Evolutionary conservation across 306 rosid species (phyloP), one percentile per base, ranked within the genome.

Genomic region (Gynostemma pentaphyllum): DNA sequence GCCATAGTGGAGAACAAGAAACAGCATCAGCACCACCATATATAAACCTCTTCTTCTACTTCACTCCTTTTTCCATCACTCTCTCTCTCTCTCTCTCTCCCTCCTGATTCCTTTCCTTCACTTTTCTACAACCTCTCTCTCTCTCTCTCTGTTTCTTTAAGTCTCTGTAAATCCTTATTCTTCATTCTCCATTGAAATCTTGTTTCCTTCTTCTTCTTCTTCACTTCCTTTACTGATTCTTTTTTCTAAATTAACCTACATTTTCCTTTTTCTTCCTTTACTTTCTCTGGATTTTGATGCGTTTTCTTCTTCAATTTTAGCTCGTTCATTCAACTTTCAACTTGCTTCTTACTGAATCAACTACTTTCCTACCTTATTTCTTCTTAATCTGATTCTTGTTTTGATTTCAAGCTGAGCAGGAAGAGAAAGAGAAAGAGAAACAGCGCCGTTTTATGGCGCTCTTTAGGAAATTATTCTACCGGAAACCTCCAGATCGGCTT

Each of bases 401-500:
- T n/a, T n/a, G 90, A 79, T 82, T 86, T 92, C 96, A 96, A 86
- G 85, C 88, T 74, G 77, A 78, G 81, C 86, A 64, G 72, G 76
- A 85, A 70, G n/a, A n/a, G n/a, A n/a, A n/a, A n/a, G n/a, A n/a
- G n/a, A n/a, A n/a, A n/a, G n/a, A 77, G 88, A 73, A 92, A 84
- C 96, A 88, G 99, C 99, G 99, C 96, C 96, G 75, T 80, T 80
- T 4, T 53, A 92, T 92, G 99, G 99, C 96, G 96, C 99, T 92
- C 95, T 92, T 92, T 83, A 81, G 97, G 75, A 78, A 92, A 60
- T 81, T 92, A 68, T 92, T 92, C 67, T 88, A 88, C 75, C 78
- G 96, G 78, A 92, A 88, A 86, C 99, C 99, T 67, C 99, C 99
- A 73, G 95, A 92, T 86, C 96, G 94, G 74, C 99, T 92, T 70